A percentile compares a stretch with the other conserved stretches of the same genome.
phyloP scores from a whole-genome alignment of 2,329 filamentous ascomycete species.

The Rhytidhysteron rufulum region DNA sequence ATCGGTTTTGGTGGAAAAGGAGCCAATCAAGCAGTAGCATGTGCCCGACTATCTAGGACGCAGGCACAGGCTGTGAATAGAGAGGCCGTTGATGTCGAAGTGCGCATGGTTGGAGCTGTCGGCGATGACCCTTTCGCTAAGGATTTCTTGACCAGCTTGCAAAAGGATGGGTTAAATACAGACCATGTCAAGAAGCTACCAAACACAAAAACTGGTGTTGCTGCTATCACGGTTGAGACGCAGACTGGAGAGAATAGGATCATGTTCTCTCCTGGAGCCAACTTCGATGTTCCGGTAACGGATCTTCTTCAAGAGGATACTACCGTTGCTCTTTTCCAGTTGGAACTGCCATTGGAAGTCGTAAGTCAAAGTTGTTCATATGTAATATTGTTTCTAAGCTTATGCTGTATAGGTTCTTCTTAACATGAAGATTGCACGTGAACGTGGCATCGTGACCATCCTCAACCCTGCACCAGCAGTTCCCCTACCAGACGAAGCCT shows the following conservation, averaged over 20 bases:
- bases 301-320: slow-evolving; percentile 39
- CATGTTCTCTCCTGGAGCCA: slow-evolving; percentile 47
- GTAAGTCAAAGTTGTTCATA: slow-evolving; percentile 12
- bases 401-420: slow-evolving; percentile 29
- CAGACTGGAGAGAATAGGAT: slow-evolving; percentile 47
- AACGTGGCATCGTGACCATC: slow-evolving; percentile 53
- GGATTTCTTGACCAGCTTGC: slow-evolving; percentile 39
- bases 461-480: slow-evolving; percentile 79
- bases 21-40: slow-evolving; percentile 90
- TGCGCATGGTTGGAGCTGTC: slow-evolving; percentile 49
- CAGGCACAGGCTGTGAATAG: slow-evolving; percentile 20
- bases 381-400: neutral
- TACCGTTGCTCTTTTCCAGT: slow-evolving; percentile 43
- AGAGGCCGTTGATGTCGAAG: slow-evolving; percentile 33
- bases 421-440: slow-evolving; percentile 32
- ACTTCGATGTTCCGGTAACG: slow-evolving; percentile 35
- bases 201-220: slow-evolving; percentile 45
- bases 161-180: slow-evolving; percentile 42
- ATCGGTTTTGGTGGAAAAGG: slow-evolving; percentile 89
- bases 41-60: slow-evolving; percentile 71
- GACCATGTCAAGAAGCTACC: slow-evolving; percentile 36
- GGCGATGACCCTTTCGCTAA: slow-evolving; percentile 43
- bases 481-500: slow-evolving; percentile 62
- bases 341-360: slow-evolving; percentile 44
- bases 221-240: slow-evolving; percentile 48